These are phyloP conservation scores for Fusarium longipes DNA, from an alignment of 2,329 filamentous ascomycete genomes.

Conservation along the genomic window DNA sequence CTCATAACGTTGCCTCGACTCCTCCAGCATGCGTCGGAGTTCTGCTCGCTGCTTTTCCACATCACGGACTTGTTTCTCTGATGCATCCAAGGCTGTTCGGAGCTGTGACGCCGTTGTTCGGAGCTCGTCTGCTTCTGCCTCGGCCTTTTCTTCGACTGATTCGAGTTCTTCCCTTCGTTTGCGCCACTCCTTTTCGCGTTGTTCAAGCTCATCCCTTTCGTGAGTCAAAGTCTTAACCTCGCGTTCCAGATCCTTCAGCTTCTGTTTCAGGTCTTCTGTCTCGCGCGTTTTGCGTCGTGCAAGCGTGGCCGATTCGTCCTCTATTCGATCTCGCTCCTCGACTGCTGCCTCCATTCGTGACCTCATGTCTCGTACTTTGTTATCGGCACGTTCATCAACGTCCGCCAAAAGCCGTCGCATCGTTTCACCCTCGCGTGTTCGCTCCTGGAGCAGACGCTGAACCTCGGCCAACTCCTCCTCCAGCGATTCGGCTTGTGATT, in stretches of 20 bases:
- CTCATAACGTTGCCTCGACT: constrained; percentile 80
- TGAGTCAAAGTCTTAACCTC: constrained; percentile 76
- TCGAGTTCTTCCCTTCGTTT: constrained; percentile 81
- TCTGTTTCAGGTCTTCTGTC: constrained; percentile 84
- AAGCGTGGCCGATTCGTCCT: constrained; percentile 86
- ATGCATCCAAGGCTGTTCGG: constrained; percentile 84
- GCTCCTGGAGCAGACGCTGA: constrained; percentile 85
- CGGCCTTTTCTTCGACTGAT: constrained; percentile 72
- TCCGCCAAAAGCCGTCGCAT: constrained; percentile 92
- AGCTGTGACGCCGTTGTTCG: constrained; percentile 81
- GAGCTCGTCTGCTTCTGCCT: constrained; percentile 79
- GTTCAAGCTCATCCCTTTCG: constrained; percentile 82
- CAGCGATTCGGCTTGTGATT: constrained; percentile 82
- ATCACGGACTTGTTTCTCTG: constrained; percentile 85
- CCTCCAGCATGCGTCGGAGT: constrained; percentile 79
- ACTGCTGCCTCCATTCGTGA: constrained; percentile 87
- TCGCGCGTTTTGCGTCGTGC: constrained; percentile 83
- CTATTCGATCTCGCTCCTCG: constrained; percentile 92
- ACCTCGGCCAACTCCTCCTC: constrained; percentile 94
- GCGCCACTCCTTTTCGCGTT: constrained; percentile 78
- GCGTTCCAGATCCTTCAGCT: constrained; percentile 83
- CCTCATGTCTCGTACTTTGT: constrained; percentile 87
- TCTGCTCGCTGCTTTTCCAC: constrained; percentile 85
- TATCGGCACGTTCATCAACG: constrained; percentile 84
- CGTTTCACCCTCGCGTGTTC: constrained; percentile 91